These are phyloP conservation scores for Pichia sp. DNA, from an alignment of 1,139 yeast species.

Conservation along the genomic window DNA sequence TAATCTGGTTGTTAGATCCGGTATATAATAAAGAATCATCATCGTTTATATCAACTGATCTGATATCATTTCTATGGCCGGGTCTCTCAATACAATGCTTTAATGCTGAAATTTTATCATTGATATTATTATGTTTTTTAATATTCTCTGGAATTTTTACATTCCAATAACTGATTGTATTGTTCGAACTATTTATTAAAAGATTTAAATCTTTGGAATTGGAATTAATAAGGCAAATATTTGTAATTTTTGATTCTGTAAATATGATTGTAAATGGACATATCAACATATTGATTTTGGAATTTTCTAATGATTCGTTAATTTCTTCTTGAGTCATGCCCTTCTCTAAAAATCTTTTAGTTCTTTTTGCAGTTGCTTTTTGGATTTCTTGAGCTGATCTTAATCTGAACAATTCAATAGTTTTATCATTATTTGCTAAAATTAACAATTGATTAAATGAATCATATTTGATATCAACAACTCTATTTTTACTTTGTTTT, in stretches of 20 bases:
- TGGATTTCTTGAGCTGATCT: constrained; percentile 73
- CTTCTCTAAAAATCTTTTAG: constrained; percentile 69
- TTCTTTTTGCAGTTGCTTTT: constrained; percentile 73
- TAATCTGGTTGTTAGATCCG: constrained; percentile 83
- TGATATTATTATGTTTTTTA: constrained; percentile 36
- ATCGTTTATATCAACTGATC: constrained; percentile 75
- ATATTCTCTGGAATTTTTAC: constrained; percentile 45
- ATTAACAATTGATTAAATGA: constrained; percentile 47
- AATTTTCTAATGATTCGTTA: constrained; percentile 42
- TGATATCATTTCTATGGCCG: constrained; percentile 87
- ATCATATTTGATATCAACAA: constrained; percentile 54
- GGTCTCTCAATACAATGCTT: constrained; percentile 60
- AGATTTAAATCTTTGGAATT: constrained; percentile 47
- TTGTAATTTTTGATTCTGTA: constrained; percentile 49
- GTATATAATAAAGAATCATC: constrained; percentile 80
- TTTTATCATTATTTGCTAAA: constrained; percentile 72
- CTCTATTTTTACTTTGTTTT: constrained; percentile 74
- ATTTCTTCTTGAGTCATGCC: constrained; percentile 62
- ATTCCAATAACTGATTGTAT: constrained; percentile 64
- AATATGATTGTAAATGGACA: constrained; percentile 61
- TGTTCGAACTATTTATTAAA: constrained; percentile 60
- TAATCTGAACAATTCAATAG: constrained; percentile 74
- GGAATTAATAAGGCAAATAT: constrained; percentile 49
- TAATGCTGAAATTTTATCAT: constrained; percentile 41
- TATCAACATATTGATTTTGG: constrained; percentile 52